Conservation (phyloP, 2,329 filamentous ascomycete species). For the Pezicula carpinea region DNA sequence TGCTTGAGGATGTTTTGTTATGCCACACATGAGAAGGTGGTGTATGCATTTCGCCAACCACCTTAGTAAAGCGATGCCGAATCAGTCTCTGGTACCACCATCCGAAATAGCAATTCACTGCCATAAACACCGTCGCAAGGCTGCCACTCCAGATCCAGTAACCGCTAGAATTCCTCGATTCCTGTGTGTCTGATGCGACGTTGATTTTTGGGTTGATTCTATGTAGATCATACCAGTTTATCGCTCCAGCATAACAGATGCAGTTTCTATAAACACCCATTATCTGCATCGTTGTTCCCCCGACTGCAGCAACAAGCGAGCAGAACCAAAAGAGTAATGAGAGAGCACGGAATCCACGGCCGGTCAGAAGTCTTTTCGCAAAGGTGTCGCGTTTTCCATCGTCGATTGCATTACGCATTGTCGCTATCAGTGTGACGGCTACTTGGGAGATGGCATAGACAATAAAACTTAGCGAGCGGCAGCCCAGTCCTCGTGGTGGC, state of each 20-base stretch:
- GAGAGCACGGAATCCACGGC: constrained; percentile 4
- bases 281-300: constrained; percentile 15
- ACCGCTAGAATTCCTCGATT: constrained; percentile 8
- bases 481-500: constrained; percentile 8
- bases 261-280: constrained; percentile 13
- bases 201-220: constrained; percentile 9
- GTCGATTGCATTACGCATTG: constrained; percentile 5
- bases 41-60: too few species aligned
- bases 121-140: constrained; percentile 12
- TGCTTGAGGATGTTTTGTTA: too few species aligned
- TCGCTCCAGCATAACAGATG: constrained; percentile 7
- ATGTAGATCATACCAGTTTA: constrained; percentile 7
- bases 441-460: constrained; percentile 9
- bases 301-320: constrained; percentile 9
- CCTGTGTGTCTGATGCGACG: constrained; percentile 7
- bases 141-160: constrained; percentile 13
- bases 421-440: constrained; percentile 4
- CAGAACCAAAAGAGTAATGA: constrained; percentile 9
- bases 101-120: constrained; percentile 10
- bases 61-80: constrained; percentile 4
- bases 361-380: constrained; percentile 3
- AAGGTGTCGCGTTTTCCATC: neutral
- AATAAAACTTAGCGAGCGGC: constrained; percentile 8
- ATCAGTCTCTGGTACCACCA: constrained; percentile 19
- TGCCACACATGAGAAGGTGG: too few species aligned